Conservation (phyloP, 768 basidiomycete species). For the Tulasnella sp. region DNA sequence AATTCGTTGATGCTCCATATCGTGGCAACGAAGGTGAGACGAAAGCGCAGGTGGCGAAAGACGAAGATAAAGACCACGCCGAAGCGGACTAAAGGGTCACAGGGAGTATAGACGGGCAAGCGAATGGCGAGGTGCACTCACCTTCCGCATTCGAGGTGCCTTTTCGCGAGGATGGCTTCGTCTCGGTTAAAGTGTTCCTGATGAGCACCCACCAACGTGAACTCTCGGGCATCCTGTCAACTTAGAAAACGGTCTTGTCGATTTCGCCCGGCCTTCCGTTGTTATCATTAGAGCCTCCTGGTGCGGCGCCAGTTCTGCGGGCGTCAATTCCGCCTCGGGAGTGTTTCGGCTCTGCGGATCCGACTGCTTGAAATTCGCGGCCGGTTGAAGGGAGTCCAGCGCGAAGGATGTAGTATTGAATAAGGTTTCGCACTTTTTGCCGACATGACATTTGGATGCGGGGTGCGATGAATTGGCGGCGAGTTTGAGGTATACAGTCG, state of each 20-base stretch:
- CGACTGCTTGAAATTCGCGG: slow-evolving; percentile 82
- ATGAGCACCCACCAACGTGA: slow-evolving; percentile 80
- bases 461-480: slow-evolving; percentile 75
- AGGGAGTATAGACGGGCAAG: too few relatives aligned
- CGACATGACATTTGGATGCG: slow-evolving; percentile 75
- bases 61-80: too few relatives aligned
- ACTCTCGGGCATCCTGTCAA: slow-evolving; percentile 57
- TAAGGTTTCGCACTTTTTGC: slow-evolving; percentile 87
- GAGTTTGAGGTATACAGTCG: slow-evolving; percentile 64
- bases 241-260: slow-evolving; percentile 44
- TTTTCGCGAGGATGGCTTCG: slow-evolving; percentile 37
- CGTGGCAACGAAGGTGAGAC: too few relatives aligned
- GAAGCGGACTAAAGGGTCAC: too few relatives aligned
- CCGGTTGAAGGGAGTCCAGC: slow-evolving; percentile 77
- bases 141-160: too few relatives aligned
- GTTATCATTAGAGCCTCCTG: slow-evolving; percentile 56
- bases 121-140: too few relatives aligned
- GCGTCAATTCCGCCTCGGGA: slow-evolving; percentile 75
- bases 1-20: too few relatives aligned
- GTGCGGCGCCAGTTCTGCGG: slow-evolving; percentile 47
- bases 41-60: too few relatives aligned
- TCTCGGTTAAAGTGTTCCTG: slow-evolving; percentile 19
- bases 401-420: slow-evolving; percentile 81
- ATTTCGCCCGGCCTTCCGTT: slow-evolving; percentile 32
- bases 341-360: slow-evolving; percentile 75